Base-by-base conservation (phyloP, 306 rosid genomes). In the Lathyrus aphaca region DNA sequence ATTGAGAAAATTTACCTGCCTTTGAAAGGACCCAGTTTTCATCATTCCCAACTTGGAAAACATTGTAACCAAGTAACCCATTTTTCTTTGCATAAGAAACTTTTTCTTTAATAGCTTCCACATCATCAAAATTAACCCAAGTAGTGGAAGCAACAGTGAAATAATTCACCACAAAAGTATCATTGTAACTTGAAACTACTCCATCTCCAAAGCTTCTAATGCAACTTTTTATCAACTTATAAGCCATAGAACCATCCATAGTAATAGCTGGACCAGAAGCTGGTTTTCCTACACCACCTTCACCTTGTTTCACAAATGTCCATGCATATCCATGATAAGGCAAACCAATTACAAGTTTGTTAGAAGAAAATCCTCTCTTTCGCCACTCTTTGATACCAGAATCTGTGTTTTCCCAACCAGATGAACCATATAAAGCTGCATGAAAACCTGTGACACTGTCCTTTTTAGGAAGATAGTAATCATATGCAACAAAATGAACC, bases 61-160 rank as follows among this genome's bases (percentile, higher is more conserved):
- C 91, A 17, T 0, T 63, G 81, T 81, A 86, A 49, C 91, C 91
- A 42, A 83, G 76, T 44, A 86, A 66, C 3, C 74, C 77, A 62
- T 63, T 86, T 63, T 76, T n/a, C 76, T 49, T 81, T n/a, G 86
- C 86, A 79, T 83, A 83, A 40, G 80, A 69, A 77, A 86, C 77
- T 48, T 86, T 86, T 30, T 79, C 69, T 35, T 17, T 83, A 48
- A 86, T 49, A 19, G 44, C 72, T 49, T 81, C 83, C 25, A 74
- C 88, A 74, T 86, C 88, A 67, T 84, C 91, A 62, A 68, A 86
- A 51, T 80, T 66, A 67, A 86, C 74, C 86, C 85, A 84, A 56
- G 1, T 72, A 3, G 66, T 76, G 6, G 79, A 23, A 23, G 80
- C 80, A 68, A 77, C 62, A 4, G 66, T 79, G 82, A 77, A 81